Evolutionary conservation across 306 rosid species (phyloP).

Genomic region (Psophocarpus tetragonolobus): DNA sequence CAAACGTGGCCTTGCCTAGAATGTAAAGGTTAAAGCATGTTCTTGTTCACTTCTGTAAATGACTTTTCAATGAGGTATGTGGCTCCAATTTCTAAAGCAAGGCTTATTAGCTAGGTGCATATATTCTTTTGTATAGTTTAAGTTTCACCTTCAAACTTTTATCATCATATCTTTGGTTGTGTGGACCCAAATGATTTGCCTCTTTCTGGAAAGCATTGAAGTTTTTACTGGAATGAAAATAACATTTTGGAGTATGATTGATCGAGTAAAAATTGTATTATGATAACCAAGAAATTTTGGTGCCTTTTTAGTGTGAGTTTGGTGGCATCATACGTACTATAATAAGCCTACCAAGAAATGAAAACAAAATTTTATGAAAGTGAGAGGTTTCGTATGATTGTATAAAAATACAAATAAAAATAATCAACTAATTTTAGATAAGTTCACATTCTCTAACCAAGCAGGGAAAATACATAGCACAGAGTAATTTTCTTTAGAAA

Average conservation of each 20-base stretch:
- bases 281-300: not conserved
- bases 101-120: slow-evolving; percentile 19
- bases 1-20: slow-evolving; percentile 18
- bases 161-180: not conserved
- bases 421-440: not conserved
- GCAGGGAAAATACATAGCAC: too few species aligned
- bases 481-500: too few species aligned
- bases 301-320: not conserved
- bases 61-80: slow-evolving; percentile 12
- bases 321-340: not conserved
- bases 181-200: slow-evolving; percentile 13
- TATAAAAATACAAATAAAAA: too few species aligned
- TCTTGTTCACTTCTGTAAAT: not conserved
- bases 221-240: not conserved
- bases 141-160: slow-evolving; percentile 26
- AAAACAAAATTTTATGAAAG: not conserved
- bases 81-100: slow-evolving; percentile 23
- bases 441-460: too few species aligned
- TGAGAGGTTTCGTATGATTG: not conserved
- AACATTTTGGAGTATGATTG: not conserved
- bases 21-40: slow-evolving; percentile 27
- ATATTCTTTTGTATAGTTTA: slow-evolving; percentile 29
- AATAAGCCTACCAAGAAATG: not conserved
- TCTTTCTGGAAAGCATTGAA: not conserved
- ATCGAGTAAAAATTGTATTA: too few species aligned